Evolutionary conservation across 2,329 filamentous ascomycete species (phyloP), one percentile per base, ranked within the genome.

Genomic region (Tolypocladium cylindrosporum): DNA sequence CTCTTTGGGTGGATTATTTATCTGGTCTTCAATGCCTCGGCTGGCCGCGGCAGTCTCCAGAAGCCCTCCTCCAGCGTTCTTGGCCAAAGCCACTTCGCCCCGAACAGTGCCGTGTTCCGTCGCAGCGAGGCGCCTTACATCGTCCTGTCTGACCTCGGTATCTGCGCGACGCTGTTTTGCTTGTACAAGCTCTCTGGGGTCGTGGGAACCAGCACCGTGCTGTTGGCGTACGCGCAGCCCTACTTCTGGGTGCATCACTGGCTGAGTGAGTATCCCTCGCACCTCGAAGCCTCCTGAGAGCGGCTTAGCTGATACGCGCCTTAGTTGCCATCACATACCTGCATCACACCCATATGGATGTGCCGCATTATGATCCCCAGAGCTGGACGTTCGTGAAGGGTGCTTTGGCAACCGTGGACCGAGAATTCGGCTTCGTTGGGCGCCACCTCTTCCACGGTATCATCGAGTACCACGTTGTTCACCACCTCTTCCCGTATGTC

Each of bases 231-330:
- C 69, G 74, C 77, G 37, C 76, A 86, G 40, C 86, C 86, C 19
- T 89, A 87, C 70, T 67, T 87, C 60, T 88, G 85, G 85, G 79
- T 86, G 41, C 84, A 88, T 74, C 82, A 87, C 76, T 88, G 85
- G 85, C 77, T 88, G 56, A 78, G 80, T 83, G 72, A 66, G 78
- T 34, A 87, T 84, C 57, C 83, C 88, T 67, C 74, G 3, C 9
- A 21, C 14, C 13, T 34, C 31, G 7, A 34, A 4, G 31, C 7
- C 31, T 34, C 31, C 31, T 8, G 31, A 14, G 37, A 39, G 13
- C 37, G 4, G 37, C 13, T 5, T 16, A 7, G 31, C 48, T 51
- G 21, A 51, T 14, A 4, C 4, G 13, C 10, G 5, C 19, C 48
- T 4, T 21, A 51, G 48, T 51, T n/a, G 48, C 48, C n/a, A 51